Base-by-base conservation (phyloP, 176 grass and related monocot species). In the Carex littledalei region DNA sequence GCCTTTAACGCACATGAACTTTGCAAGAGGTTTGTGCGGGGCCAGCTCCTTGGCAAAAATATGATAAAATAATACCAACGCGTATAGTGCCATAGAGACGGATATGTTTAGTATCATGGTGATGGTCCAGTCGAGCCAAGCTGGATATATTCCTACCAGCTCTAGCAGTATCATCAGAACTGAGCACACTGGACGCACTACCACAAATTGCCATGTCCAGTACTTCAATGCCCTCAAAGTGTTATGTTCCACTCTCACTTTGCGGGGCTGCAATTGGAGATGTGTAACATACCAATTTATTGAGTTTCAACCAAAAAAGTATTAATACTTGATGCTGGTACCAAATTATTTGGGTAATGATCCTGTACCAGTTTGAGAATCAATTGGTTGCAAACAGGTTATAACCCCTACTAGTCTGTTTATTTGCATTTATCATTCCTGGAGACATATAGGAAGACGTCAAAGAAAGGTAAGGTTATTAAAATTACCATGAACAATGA, bases 171-270 rank as follows among this genome's bases (percentile, higher is more conserved):
- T 95, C 86, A 99, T 94, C 70, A 95, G 67, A 69, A 94, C 62
- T 80, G 96, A 94, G 84, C 91, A 93, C 31, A 95, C 78, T 60
- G 96, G 93, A 84, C 96, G 92, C 81, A 99, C 68, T 69, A 99
- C 61, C 71, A 99, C 96, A 93, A 99, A 99, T 87, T 99, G 96
- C 96, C 96, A 99, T 58, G 96, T 99, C 96, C 96, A 99, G 86
- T 99, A 99, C 76, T 99, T 99, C 66, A 99, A 87, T 83, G 93
- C 90, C 84, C 81, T 94, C 57, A 99, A 45, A 85, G 96, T 99
- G n/a, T 90, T 90, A 75, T 94, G 93, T 82, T 99, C 96, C 84
- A 95, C 84, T 39, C 93, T 89, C 61, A 99, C 63, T 59, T 82
- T 95, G 26, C 67, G 85, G 21, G 91, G 96, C 96, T 99, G 87